Evolutionary conservation across 106 monocot genomes (phyloP), one percentile per base, ranked within the genome.

Genomic region (Platanthera guangdongensis): DNA sequence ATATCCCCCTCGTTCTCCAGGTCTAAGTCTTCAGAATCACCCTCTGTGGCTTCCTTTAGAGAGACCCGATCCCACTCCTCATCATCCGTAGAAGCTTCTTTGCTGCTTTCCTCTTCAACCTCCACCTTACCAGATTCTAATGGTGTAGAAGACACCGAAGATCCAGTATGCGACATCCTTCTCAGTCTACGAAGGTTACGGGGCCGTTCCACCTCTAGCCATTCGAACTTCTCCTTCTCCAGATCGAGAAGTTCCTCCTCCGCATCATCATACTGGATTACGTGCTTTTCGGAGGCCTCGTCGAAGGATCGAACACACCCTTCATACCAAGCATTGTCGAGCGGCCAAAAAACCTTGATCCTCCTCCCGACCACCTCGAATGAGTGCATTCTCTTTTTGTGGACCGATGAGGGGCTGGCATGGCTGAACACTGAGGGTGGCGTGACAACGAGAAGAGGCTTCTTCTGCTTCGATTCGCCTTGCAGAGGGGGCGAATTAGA

Each of bases 231-330:
- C 79, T 95, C 95, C 14, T 79, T 84, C 47, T 39, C 75, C 10
- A 95, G 83, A 75, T 89, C 84, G 51, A 95, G 64, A 49, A 52
- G 63, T 76, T 95, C 95, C 78, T 88, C 92, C 79, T 95, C 92
- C 0, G 83, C 92, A 51, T 92, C 95, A 46, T 85, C 92, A 68
- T 92, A 95, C 79, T 76, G 70, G 4, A 95, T 71, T 68, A 78
- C 50, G 57, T 95, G 92, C 84, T 87, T 92, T 15, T 86, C 74
- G 1, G 83, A 73, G 8, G 18, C 50, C 73, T 50, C 68, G 28
- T 89, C 87, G 39, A 87, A 87, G 19, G 85, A 87, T 14, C 73
- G 82, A n/a, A 95, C 79, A 7, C 21, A 6, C 6, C 95, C 91
- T 47, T 83, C 86, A 68, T 95, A 95, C 94, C 95, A 95, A 32